A percentile compares a stretch with the other conserved stretches of the same genome.
These are phyloP conservation scores for Paracoccidioides lutzii DNA, from an alignment of 2,329 filamentous ascomycete genomes.

Conservation along the genomic window DNA sequence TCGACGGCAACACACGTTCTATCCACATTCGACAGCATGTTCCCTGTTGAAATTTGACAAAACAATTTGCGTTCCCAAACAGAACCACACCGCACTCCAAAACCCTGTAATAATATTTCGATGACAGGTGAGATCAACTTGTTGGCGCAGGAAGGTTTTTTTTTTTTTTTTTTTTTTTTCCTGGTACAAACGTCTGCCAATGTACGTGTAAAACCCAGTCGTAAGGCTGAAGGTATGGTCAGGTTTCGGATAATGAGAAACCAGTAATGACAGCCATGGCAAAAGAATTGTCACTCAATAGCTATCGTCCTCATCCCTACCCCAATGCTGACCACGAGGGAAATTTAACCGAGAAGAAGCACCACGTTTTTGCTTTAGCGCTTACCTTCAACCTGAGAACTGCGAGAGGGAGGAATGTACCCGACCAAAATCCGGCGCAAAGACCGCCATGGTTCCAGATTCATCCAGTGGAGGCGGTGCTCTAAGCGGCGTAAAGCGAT, in stretches of 20 bases:
- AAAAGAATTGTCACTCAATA: background rate
- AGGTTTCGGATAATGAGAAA: background rate
- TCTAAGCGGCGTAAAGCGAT: background rate
- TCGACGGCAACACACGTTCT: no score
- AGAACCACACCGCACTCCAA: no score
- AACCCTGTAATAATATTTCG: no score
- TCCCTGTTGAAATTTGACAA: no score
- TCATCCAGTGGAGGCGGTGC: background rate
- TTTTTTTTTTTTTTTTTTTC: no score
- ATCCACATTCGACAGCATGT: no score
- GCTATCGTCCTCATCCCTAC: background rate
- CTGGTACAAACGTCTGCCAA: no score
- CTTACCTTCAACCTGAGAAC: background rate
- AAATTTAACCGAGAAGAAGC: background rate
- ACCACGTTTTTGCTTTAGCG: background rate
- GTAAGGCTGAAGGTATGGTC: background rate
- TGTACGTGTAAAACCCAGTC: background rate
- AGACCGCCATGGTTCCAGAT: background rate
- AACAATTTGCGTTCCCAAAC: no score
- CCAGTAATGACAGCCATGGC: background rate
- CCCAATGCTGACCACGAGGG: background rate
- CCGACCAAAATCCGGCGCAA: background rate
- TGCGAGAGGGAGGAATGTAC: no score
- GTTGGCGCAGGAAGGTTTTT: no score
- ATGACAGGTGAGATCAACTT: no score